Base-by-base conservation (phyloP, 2,329 filamentous ascomycete genomes). In the Pseudogymnoascus sp. region DNA sequence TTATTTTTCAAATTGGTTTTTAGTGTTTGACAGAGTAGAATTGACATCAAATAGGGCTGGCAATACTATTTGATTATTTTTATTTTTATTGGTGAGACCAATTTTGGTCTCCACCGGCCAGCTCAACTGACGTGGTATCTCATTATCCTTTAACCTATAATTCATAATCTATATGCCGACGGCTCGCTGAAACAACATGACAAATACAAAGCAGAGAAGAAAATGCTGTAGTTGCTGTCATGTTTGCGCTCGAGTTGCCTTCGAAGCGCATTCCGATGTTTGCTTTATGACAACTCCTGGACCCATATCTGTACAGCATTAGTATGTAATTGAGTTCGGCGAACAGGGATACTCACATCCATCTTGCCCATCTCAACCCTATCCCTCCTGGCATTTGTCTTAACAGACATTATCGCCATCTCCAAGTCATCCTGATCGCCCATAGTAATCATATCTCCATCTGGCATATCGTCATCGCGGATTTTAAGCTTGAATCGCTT, bases 381-480 rank as follows among this genome's bases (percentile, higher is more conserved):
- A 72, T 93, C 88, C 74, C 84, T 89, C 76, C 81, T 85, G 58
- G 89, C 92, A 64, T 79, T 78, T 59, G 83, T 83, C 74, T 86
- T 90, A 5, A 88, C 87, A 55, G 80, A 83, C 74, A 84, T 83
- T 61, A 97, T 81, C 28, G 91, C 87, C 86, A 97, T 90, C 60
- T 97, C 93, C 66, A 97, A 77, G 77, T 99, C 95, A 71, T 99
- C 95, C 75, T 97, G 91, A 74, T 99, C 95, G 31, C 89, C 92
- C 85, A 99, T 88, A 33, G 93, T 97, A 71, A 99, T 96, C 89
- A 97, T 93, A 71, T 97, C 93, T 2, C 89, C 89, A 62, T 88
- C 81, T 0, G 84, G 83, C 64, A 80, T 75, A 68, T 91, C 89
- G 69, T 97, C 95, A 66, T 96, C 91, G 71, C 83, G 85, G 69